Evolutionary conservation across 805 yeast species (phyloP).

Genomic region (Wickerhamiella spandovensis): DNA sequence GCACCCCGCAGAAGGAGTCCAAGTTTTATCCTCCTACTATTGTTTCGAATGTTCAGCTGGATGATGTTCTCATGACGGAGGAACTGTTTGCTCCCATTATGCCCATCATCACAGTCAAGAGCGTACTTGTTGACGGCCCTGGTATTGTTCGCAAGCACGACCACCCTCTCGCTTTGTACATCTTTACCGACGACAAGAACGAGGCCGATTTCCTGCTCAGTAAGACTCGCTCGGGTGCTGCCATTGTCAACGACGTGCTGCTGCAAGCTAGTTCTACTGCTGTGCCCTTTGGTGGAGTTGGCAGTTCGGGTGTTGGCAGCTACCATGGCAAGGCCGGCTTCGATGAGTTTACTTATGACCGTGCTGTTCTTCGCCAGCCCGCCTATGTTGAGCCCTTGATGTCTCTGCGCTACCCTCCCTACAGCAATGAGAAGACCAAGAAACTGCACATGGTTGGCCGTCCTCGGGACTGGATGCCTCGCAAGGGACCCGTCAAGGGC

Average conservation of each 20-base stretch:
- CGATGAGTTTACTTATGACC: conserved; percentile 55
- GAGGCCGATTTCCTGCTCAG: conserved; percentile 38
- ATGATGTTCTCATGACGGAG: conserved; percentile 53
- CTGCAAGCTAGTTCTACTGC: conserved; percentile 49
- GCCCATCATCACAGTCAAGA: conserved; percentile 48
- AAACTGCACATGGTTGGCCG: neutral
- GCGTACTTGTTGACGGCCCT: conserved; percentile 17
- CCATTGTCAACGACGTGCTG: conserved; percentile 51
- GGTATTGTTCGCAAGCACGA: conserved; percentile 34
- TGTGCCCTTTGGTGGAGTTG: conserved; percentile 83
- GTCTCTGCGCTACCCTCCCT: conserved; percentile 50
- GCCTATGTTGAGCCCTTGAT: conserved; percentile 47
- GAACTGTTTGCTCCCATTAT: conserved; percentile 77
- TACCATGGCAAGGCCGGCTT: conserved; percentile 62
- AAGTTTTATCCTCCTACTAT: conserved; percentile 61
- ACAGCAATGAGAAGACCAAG: neutral
- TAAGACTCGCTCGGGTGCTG: conserved; percentile 54
- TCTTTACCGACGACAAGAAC: conserved; percentile 39
- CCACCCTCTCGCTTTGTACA: conserved; percentile 66
- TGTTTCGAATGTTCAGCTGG: conserved; percentile 43
- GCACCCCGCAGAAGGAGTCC: conserved; percentile 21
- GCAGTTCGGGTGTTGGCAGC: conserved; percentile 62
- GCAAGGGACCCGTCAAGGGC: neutral
- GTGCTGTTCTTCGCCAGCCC: conserved; percentile 50
- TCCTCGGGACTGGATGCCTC: neutral